Conservation (phyloP, 495 filamentous ascomycete species). For the Articulospora tetracladia region DNA sequence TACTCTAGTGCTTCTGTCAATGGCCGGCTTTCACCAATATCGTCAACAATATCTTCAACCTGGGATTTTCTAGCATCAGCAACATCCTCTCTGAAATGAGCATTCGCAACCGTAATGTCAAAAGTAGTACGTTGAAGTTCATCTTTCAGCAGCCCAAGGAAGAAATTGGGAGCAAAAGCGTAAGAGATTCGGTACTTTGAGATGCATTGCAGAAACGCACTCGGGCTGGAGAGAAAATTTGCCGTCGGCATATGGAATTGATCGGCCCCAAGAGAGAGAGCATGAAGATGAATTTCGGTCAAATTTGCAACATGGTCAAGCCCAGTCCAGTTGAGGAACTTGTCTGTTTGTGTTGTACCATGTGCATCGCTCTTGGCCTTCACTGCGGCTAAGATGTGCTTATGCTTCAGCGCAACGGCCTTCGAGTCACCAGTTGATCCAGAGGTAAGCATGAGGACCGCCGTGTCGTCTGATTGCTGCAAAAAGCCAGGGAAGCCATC, state of each 20-base stretch:
- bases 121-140: neutral
- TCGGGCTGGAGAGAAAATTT: conserved; percentile 39
- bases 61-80: neutral
- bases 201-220: conserved; percentile 38
- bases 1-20: no score
- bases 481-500: neutral
- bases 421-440: conserved; percentile 54
- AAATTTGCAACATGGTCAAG: conserved; percentile 53
- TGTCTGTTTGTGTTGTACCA: neutral
- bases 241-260: conserved; percentile 44
- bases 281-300: conserved; percentile 46
- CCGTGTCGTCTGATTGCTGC: conserved; percentile 15
- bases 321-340: conserved; percentile 49
- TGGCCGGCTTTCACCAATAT: neutral
- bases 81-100: neutral
- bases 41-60: neutral
- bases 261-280: conserved; percentile 32
- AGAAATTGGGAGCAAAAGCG: conserved; percentile 56
- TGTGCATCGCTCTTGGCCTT: conserved; percentile 32
- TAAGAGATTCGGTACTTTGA: conserved; percentile 37
- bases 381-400: conserved; percentile 43
- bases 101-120: neutral
- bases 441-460: conserved; percentile 53
- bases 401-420: conserved; percentile 42
- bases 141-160: conserved; percentile 31